Percentiles rank a stretch among this genome's conserved stretches.
Evolutionary conservation across 495 filamentous ascomycete genomes (phyloP).

Genomic region (Tuber aestivum): DNA sequence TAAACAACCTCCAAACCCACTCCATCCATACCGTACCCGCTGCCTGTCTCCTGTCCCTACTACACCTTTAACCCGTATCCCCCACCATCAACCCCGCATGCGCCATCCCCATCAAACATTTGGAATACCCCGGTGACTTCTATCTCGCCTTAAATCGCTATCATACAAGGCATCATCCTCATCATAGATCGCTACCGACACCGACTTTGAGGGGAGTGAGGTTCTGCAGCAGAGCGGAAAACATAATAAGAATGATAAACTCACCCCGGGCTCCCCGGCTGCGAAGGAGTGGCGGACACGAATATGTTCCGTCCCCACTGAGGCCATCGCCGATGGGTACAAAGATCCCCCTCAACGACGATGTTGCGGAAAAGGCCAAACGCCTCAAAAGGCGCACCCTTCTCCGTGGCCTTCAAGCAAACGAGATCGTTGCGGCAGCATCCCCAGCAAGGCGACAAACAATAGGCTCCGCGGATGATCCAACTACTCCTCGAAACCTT

Average conservation of each 20-base stretch:
- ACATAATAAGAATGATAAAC: not conserved
- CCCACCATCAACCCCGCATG: not conserved
- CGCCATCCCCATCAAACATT: not conserved
- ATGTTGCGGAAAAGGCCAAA: conserved; percentile 82
- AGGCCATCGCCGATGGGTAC: conserved; percentile 24
- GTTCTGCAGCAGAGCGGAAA: not conserved
- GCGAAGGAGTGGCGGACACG: not conserved
- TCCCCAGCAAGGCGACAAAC: conserved; percentile 72
- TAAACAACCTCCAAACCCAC: not conserved
- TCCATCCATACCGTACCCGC: not conserved
- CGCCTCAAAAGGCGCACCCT: conserved; percentile 82
- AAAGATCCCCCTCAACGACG: conserved; percentile 87
- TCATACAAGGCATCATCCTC: not conserved
- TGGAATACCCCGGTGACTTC: not conserved
- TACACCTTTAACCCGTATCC: not conserved
- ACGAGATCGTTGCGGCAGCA: conserved; percentile 82
- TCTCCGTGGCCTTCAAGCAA: conserved; percentile 83
- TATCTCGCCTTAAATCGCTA: not conserved
- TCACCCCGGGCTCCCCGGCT: not conserved
- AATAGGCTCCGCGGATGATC: conserved; percentile 53
- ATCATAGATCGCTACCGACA: not conserved
- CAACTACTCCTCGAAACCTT: conserved; percentile 53
- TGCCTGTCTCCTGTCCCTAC: not conserved
- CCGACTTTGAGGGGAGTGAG: not conserved
- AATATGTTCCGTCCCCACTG: conserved; percentile 22